Base-by-base conservation (phyloP, 257 asterid genomes). In the Leptodermis oblonga region DNA sequence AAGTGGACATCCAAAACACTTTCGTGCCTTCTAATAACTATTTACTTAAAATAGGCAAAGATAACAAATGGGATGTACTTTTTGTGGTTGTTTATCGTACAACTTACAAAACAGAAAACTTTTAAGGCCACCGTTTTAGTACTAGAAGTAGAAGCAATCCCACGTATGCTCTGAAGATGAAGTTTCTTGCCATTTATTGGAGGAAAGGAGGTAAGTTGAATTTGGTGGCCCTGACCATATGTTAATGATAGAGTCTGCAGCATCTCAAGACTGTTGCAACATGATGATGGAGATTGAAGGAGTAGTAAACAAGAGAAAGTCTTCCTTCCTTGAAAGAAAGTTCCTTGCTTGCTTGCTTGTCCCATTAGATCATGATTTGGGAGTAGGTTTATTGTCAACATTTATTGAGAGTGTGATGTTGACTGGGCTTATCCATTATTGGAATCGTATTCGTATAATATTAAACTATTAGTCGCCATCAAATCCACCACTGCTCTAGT, bases 11-110 rank as follows among this genome's bases (percentile, higher is more conserved):
- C 41, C 54, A 46, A 48, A 45, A 66, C 45, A 20, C 15, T 60
- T 60, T 61, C 70, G 30, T 66, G 70, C 59, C 70, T 65, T 46
- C 12, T 28, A 48, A 46, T 46, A 31, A 48, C 45, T 65, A 23
- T 33, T 61, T 41, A 61, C 45, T 61, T 18, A 48, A 48, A 14
- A 56, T 31, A 9, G 22, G 65, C 13, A n/a, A 33, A 60, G 45
- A 60, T 14, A 33, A 33, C 42, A 31, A 17, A 60, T 2, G 11
- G 34, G 22, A 7, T 60, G 65, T 31, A 60, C 41, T 22, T 18
- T 60, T 60, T 43, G 7, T 59, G 23, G 22, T 31, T 59, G 65
- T 22, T 56, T 30, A 56, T 56, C 37, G 39, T 28, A 14, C 23
- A 11, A 2, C 17, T 45, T 45, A 10, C 10, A 33, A 3, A 58